Base-by-base conservation (phyloP, 306 rosid species). In the Pyrus bretschneideri region DNA sequence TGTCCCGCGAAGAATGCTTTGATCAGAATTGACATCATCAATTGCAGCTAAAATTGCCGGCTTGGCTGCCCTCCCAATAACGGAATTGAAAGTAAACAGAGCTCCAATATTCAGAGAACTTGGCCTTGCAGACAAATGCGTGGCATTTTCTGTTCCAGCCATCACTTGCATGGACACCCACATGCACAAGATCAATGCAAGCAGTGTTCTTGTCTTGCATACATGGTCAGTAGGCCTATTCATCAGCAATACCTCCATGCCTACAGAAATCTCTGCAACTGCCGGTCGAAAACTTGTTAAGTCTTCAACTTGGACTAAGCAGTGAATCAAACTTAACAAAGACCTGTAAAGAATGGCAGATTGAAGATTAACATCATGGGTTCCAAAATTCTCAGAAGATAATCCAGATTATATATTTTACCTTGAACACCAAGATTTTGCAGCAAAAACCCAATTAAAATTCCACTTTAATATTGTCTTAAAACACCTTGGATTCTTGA, bases 71-170 rank as follows among this genome's bases (percentile, higher is more conserved):
- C 82, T 89, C 57, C 96, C 96, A 78, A 91, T 87, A 69, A 75
- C 80, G 22, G 96, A 91, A 76, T 91, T 4, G 10, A 54, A 18
- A 69, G 90, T 88, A 78, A 89, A 87, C 58, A 93, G 69, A 73
- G 80, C 92, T 49, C 98, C 98, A 57, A 93, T 66, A 46, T 84
- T 93, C 89, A 93, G 77, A 71, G 73, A 79, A 46, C 71, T 84
- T 1, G 82, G 88, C 54, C 83, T 85, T 17, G 84, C 44, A 86
- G 90, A 46, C 38, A 82, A 54, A 76, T 58, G 78, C 17, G 79
- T 81, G 60, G 38, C 76, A 81, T 84, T 86, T 54, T 75, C 86
- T 33, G 86, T 63, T 73, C 80, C 58, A 72, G 87, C 96, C 76
- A 80, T 65, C 40, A 81, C 92, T 81, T 78, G 69, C 64, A 63